Conservation (phyloP, 441 rosid genomes). For the Biscutella auriculata region DNA sequence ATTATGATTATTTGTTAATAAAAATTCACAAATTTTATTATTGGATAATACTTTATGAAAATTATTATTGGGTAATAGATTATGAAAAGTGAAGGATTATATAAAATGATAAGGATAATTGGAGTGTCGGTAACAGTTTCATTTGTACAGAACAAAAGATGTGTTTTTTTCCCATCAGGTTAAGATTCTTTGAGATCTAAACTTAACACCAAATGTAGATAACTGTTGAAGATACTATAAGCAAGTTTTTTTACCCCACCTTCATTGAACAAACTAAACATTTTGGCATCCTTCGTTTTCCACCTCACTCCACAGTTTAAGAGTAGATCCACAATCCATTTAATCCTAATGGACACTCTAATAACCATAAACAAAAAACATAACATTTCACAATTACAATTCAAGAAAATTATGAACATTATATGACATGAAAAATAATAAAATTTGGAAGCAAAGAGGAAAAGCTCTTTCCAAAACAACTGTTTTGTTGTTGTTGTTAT, state of each 20-base stretch:
- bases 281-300: constrained; percentile 19
- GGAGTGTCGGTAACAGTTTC: too few relatives aligned
- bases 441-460: not conserved
- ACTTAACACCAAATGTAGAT: too few relatives aligned
- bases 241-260: not conserved
- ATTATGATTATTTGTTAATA: too few relatives aligned
- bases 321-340: constrained; percentile 9
- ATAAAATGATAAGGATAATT: too few relatives aligned
- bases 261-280: not conserved
- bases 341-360: constrained; percentile 14
- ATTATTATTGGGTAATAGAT: too few relatives aligned
- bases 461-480: not conserved
- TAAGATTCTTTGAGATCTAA: too few relatives aligned
- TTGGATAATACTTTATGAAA: too few relatives aligned
- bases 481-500: not conserved
- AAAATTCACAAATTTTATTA: too few relatives aligned
- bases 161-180: too few relatives aligned
- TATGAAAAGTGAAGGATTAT: too few relatives aligned
- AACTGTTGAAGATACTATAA: not conserved
- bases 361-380: constrained; percentile 2
- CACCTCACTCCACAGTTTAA: constrained; percentile 12
- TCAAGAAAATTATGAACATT: constrained; percentile 21
- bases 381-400: constrained; percentile 11
- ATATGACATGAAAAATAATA: constrained; percentile 11
- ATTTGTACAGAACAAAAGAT: too few relatives aligned